Conservation (phyloP, 345 rosid species). For the Pistacia vera region DNA sequence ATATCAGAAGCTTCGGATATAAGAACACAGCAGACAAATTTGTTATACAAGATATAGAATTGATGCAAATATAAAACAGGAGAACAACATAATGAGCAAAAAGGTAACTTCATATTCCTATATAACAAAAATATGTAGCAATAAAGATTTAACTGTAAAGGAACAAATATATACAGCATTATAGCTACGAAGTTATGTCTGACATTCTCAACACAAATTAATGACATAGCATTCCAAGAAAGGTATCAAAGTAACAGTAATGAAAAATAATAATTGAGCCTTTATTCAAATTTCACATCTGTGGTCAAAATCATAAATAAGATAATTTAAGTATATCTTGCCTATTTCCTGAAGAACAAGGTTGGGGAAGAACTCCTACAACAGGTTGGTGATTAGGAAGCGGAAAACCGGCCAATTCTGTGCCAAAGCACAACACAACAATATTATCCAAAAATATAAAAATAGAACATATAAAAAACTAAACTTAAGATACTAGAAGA, state of each 20-base stretch:
- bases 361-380: conserved; percentile 71
- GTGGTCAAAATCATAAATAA: background rate
- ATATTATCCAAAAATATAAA: background rate
- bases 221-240: background rate
- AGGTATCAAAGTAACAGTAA: conserved; percentile 3
- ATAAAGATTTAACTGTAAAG: too few species aligned
- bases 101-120: too few species aligned
- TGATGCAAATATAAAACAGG: too few species aligned
- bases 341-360: conserved; percentile 60
- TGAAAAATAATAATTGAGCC: conserved; percentile 8
- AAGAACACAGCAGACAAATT: too few species aligned
- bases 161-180: too few species aligned
- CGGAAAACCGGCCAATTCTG: conserved; percentile 54
- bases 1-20: too few species aligned
- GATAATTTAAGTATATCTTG: conserved; percentile 28
- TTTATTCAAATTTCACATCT: conserved; percentile 1
- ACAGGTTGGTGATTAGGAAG: conserved; percentile 46
- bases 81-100: too few species aligned
- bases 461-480: background rate
- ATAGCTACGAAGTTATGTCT: too few species aligned
- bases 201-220: too few species aligned
- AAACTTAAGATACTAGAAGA: background rate
- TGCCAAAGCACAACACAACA: conserved; percentile 25
- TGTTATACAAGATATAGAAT: too few species aligned
- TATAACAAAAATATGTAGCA: too few species aligned